A percentile compares a stretch with the other conserved stretches of the same genome.
Conservation (phyloP, 75 land plant genomes). For the Cryptomeria japonica region DNA sequence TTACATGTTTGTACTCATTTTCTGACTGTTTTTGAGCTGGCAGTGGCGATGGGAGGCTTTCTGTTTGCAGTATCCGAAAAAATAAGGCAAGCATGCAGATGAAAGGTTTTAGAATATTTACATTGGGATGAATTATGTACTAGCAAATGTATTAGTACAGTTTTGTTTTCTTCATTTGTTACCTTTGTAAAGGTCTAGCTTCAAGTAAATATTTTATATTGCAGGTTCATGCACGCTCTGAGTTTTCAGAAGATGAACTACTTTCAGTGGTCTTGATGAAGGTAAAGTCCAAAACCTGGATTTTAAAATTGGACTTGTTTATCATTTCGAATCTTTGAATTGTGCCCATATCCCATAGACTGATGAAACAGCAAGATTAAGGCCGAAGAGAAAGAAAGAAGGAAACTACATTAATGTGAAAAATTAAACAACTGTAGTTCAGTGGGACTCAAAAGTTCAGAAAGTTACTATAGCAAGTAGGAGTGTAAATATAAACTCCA, state of each 20-base stretch:
- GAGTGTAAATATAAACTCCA: neutral
- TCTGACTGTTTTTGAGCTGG: neutral
- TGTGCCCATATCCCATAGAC: neutral
- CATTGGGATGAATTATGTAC: neutral
- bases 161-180: constrained; percentile 2
- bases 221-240: constrained; percentile 67
- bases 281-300: constrained; percentile 28
- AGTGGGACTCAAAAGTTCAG: neutral
- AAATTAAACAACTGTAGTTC: neutral
- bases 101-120: neutral
- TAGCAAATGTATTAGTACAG: neutral
- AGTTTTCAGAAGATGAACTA: constrained; percentile 95
- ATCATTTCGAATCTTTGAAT: neutral
- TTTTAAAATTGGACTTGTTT: neutral
- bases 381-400: neutral
- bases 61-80: constrained; percentile 79
- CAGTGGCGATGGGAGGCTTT: constrained; percentile 96
- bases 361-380: neutral
- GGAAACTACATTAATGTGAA: neutral
- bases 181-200: neutral
- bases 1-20: neutral
- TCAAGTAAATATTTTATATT: constrained; percentile 2
- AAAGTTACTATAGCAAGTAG: neutral
- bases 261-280: constrained; percentile 82
- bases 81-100: constrained; percentile 49